Evolutionary conservation across 2,329 filamentous ascomycete species (phyloP), one percentile per base, ranked within the genome.

Genomic region (Taxawa tesnikishii): DNA sequence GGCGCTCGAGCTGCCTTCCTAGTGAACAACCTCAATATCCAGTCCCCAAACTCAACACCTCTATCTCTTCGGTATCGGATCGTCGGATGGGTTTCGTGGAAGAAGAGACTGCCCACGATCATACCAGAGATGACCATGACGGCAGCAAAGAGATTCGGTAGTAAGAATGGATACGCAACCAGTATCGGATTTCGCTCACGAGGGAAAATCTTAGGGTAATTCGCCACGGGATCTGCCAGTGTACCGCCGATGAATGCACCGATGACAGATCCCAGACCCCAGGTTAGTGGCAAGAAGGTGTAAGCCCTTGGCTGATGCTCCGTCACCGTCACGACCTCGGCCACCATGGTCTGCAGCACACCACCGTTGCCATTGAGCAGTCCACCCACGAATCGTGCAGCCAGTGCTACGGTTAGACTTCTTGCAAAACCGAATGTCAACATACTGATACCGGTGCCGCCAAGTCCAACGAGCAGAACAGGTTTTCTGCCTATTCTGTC

Each of bases 211-310:
- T 59, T 60, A 9, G 88, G 85, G 51, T 90, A 90, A 53, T 74
- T 85, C 41, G 76, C 68, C 49, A 84, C 90, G 13, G 90, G 90
- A 47, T 84, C 74, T 31, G 90, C 88, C 31, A 98, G 70, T 36
- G 83, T 75, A 47, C 90, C 90, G 49, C 90, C 90, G 50, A 96
- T 80, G 53, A 82, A 81, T 29, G 88, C 85, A 19, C 90, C 90
- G 44, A 94, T 68, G 47, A 96, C 94, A 17, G 88, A 94, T 46
- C 90, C 90, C 50, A 98, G 70, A 53, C 87, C 94, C 90, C 90
- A 98, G 15, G 96, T 83, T 53, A 94, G 84, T 6, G 90, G 90
- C 85, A 98, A 94, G 45, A 96, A 87, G 9, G 88, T 84, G 60
- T 93, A 98, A 30, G 88, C 90, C 46, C 83, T 83, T 45, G 87